Conservation (phyloP, 2,329 filamentous ascomycete species). For the Falciphora oryzae region DNA sequence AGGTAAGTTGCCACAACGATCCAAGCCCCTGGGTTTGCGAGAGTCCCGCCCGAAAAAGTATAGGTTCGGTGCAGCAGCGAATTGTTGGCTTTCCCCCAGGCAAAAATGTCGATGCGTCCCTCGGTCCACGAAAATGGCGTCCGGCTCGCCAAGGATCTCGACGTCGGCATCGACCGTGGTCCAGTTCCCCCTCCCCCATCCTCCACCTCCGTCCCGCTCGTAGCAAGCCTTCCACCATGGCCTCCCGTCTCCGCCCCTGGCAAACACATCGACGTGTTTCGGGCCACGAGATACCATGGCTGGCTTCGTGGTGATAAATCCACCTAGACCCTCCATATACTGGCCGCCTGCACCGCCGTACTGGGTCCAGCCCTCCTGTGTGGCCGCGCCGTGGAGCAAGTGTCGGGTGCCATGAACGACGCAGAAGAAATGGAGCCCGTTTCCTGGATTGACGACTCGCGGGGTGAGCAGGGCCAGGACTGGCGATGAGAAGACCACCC, state of each 20-base stretch:
- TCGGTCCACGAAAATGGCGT: constrained; percentile 1
- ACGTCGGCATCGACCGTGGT: neutral
- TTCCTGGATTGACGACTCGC: too few relatives aligned
- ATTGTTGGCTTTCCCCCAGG: neutral
- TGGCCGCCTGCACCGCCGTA: too few relatives aligned
- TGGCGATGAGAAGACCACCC: too few relatives aligned
- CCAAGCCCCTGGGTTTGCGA: neutral
- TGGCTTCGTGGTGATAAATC: neutral
- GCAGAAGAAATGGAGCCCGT: neutral
- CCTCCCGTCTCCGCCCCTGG: constrained; percentile 1
- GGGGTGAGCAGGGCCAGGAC: too few relatives aligned
- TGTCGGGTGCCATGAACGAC: neutral
- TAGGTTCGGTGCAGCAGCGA: neutral
- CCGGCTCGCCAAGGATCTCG: neutral
- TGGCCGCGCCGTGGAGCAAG: neutral
- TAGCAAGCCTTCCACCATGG: neutral
- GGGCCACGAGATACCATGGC: neutral
- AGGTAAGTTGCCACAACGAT: neutral
- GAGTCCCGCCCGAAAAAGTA: neutral
- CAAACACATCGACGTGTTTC: neutral
- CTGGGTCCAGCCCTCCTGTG: neutral
- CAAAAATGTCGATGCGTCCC: constrained; percentile 3
- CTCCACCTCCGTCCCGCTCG: neutral
- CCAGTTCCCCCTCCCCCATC: neutral
- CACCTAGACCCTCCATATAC: neutral